Conservation (phyloP, 106 monocot species). For the Dendrobium catenatum region DNA sequence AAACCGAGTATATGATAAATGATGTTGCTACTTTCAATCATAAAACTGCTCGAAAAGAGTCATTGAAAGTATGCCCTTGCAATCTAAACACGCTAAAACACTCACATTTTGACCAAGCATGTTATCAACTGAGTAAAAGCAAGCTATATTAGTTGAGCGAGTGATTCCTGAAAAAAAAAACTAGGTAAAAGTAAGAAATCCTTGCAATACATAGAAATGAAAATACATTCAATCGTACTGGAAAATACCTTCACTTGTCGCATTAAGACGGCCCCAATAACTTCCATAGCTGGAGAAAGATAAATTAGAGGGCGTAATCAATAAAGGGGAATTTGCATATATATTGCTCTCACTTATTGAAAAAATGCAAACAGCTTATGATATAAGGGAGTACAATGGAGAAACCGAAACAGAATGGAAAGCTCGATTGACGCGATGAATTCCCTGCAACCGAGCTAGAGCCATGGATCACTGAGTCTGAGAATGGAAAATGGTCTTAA, state of each 20-base stretch:
- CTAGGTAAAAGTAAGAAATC: neutral
- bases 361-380: neutral
- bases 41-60: neutral
- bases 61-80: neutral
- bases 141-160: neutral
- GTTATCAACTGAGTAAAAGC: conserved; percentile 9
- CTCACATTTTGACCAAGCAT: conserved; percentile 14
- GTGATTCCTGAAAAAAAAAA: conserved; percentile 1
- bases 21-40: neutral
- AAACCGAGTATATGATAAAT: neutral
- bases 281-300: neutral
- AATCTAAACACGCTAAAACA: neutral
- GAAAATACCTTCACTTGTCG: neutral
- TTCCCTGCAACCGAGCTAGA: neutral
- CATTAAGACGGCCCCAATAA: neutral
- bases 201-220: neutral
- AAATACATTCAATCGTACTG: neutral
- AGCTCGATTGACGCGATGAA: neutral
- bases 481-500: neutral
- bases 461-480: conserved; percentile 7
- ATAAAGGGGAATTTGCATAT: too few relatives aligned
- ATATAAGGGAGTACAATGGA: conserved; percentile 4
- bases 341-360: neutral
- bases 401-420: neutral
- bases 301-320: neutral